phyloP scores from a whole-genome alignment of 495 filamentous ascomycete species.

The Talaromyces liani region DNA sequence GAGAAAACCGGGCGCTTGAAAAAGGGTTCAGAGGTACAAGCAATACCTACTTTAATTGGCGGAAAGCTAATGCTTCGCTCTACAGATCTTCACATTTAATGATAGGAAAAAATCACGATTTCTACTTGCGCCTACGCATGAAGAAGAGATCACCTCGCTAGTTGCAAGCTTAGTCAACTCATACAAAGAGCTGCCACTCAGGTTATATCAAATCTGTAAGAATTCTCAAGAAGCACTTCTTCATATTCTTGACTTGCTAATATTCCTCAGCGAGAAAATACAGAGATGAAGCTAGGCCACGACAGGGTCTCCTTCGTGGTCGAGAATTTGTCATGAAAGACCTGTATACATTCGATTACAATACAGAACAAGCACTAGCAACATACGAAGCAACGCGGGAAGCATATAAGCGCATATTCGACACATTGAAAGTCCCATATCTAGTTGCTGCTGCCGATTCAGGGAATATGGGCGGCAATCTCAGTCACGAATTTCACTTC shows the following conservation, averaged over 20 bases:
- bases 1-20: conserved; percentile 55
- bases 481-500: conserved; percentile 94
- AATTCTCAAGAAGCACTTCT: neutral
- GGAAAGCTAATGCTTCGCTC: neutral
- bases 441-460: conserved; percentile 84
- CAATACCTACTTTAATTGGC: neutral
- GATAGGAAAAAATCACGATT: conserved; percentile 72
- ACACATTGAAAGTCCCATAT: conserved; percentile 77
- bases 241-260: neutral
- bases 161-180: conserved; percentile 69
- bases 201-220: conserved; percentile 85
- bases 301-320: conserved; percentile 83
- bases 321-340: conserved; percentile 98
- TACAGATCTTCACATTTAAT: conserved; percentile 68
- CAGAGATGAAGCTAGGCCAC: conserved; percentile 80
- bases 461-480: conserved; percentile 86
- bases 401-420: conserved; percentile 68
- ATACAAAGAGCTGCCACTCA: conserved; percentile 77
- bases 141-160: conserved; percentile 88
- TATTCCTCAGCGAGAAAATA: conserved; percentile 72
- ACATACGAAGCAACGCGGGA: conserved; percentile 68
- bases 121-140: conserved; percentile 86
- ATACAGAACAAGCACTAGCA: conserved; percentile 51
- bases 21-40: conserved; percentile 51
- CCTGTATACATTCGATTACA: conserved; percentile 89